These are phyloP conservation scores for Trypanosoma mega DNA, from an alignment of 208 protist genomes.

Conservation along the genomic window DNA sequence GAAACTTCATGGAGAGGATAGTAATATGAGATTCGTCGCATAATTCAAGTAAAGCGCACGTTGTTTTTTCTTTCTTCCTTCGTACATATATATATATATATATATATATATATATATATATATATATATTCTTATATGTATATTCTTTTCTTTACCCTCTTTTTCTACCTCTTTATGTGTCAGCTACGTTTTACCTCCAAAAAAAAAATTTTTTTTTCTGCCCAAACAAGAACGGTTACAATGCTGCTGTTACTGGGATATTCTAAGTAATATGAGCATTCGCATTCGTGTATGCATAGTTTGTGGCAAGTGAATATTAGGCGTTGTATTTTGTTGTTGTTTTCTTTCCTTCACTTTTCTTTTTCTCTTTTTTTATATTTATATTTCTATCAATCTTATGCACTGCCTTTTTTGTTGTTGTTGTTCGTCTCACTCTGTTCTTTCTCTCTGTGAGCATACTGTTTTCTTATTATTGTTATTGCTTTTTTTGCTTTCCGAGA, in stretches of 20 bases:
- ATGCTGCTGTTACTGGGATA: too few relatives aligned
- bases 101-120: constrained; percentile 1
- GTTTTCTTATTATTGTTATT: constrained; percentile 7
- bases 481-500: constrained; percentile 4
- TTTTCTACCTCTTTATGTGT: too few relatives aligned
- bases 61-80: not conserved
- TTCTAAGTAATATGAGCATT: too few relatives aligned
- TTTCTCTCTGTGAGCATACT: too few relatives aligned
- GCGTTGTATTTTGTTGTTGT: not conserved
- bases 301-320: not conserved
- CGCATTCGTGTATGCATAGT: too few relatives aligned
- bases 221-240: too few relatives aligned
- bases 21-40: not conserved
- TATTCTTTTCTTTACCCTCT: constrained; percentile 9
- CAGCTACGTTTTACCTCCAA: too few relatives aligned
- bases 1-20: constrained; percentile 27
- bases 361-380: constrained; percentile 9
- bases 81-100: constrained; percentile 1
- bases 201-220: too few relatives aligned
- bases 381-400: not conserved
- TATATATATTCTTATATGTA: not conserved
- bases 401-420: constrained; percentile 1
- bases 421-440: too few relatives aligned
- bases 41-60: not conserved
- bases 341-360: not conserved